A percentile compares a stretch with the other conserved stretches of the same genome.
Evolutionary conservation across 139 green algal genomes (phyloP).

Genomic region (Nannochloris sp.): DNA sequence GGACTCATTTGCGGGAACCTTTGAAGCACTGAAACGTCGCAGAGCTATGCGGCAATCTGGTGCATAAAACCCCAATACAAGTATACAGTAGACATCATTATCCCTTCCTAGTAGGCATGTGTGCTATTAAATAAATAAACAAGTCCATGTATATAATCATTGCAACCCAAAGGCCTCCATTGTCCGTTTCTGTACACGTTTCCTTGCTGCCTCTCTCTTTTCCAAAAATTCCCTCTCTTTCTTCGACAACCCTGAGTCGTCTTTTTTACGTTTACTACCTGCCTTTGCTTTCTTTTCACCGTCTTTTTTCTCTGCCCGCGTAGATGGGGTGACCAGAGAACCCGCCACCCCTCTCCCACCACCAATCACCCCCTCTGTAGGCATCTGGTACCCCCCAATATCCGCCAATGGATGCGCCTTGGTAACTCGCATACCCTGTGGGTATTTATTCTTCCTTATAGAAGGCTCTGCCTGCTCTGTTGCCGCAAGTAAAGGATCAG

Average conservation of each 20-base stretch:
- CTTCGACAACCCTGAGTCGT: conserved; percentile 37
- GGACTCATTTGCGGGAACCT: no score
- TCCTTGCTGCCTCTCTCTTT: conserved; percentile 55
- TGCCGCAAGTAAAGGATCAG: conserved; percentile 16
- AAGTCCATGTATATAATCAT: neutral
- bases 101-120: neutral
- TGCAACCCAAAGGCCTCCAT: conserved; percentile 47
- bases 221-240: conserved; percentile 58
- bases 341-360: conserved; percentile 30
- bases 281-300: neutral
- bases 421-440: conserved; percentile 1
- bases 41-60: neutral
- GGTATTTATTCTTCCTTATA: neutral
- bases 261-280: neutral
- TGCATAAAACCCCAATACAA: neutral
- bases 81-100: neutral
- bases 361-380: conserved; percentile 23
- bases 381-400: conserved; percentile 50
- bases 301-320: neutral
- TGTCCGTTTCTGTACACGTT: conserved; percentile 58
- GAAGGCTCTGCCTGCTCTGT: conserved; percentile 1
- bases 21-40: neutral
- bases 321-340: neutral
- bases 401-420: conserved; percentile 43
- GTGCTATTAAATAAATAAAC: conserved; percentile 6